Evolutionary conservation across 352 stramenopile species (phyloP), one percentile per base, ranked within the genome.

Genomic region (Detonula confervacea): DNA sequence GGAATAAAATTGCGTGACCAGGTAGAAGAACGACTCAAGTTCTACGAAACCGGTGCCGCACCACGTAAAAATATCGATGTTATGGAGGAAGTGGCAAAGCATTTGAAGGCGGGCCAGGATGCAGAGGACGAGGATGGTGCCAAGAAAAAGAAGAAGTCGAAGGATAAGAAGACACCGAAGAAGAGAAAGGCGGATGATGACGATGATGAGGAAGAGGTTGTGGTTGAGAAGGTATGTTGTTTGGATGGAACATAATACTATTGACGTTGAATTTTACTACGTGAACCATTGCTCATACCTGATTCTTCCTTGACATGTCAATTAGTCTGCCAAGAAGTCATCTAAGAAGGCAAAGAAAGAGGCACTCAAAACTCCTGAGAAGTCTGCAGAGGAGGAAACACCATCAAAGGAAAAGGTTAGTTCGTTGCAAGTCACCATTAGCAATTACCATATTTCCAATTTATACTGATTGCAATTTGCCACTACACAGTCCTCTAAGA

Each of bases 1-100:
- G 98, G 98, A 52, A 96, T 99, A 85, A 97, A 98, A 93, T 97
- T 99, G 81, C 93, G 96, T 57, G 96, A 98, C 77, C 97, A 99
- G 92, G 97, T 99, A 9, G 98, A 99, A 84, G 97, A 99, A 86
- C 95, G 98, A 68, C 95, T 99, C 9, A 95, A 96, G 57, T 99
- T 99, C 84, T 99, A 99, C 90, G 97, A 99, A 85, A 98, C 95
- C 59, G 98, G 98, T 55, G 95, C 96, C 20, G 96, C 97, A 22
- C 97, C 97, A 30, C 92, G 97, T 75, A 98, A 99, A 90, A 99
- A 99, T 84, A 92, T 99, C 46, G 97, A 99, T 87, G 97, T 99
- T 27, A 99, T 99, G 97, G 87, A 94, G 72, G 94, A 98, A 77
- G 97, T 99, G 24, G 96, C 95, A 66, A 88, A 94, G 16, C 87